phyloP scores from a whole-genome alignment of 1,284 basidiomycete species.

The Phenoliferia sp. region DNA sequence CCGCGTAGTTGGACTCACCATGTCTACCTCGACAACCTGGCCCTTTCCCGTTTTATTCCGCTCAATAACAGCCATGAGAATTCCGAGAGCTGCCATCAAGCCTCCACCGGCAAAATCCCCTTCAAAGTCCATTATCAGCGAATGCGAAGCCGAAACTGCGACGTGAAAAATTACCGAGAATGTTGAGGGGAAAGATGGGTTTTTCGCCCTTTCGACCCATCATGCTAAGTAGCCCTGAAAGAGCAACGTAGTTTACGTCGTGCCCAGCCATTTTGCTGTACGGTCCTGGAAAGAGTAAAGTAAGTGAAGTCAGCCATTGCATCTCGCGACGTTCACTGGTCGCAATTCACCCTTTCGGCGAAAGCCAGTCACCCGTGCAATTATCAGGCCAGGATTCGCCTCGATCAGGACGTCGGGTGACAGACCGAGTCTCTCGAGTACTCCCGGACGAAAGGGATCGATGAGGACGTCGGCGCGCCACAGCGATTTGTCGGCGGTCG shows the following conservation, averaged over 20 bases:
- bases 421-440: slow-evolving; percentile 69
- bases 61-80: slow-evolving; percentile 69
- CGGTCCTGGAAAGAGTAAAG: slow-evolving; percentile 4
- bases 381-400: slow-evolving; percentile 36
- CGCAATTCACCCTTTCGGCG: slow-evolving; percentile 34
- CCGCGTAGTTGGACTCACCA: slow-evolving; percentile 50
- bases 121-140: not conserved
- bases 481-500: not conserved
- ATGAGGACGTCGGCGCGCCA: slow-evolving; percentile 65
- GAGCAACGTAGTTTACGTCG: slow-evolving; percentile 80
- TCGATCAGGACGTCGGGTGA: slow-evolving; percentile 66
- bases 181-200: slow-evolving; percentile 67
- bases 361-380: slow-evolving; percentile 43
- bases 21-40: slow-evolving; percentile 70
- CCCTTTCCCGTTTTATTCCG: slow-evolving; percentile 58
- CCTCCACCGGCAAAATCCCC: slow-evolving; percentile 81
- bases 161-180: slow-evolving; percentile 45
- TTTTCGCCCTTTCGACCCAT: slow-evolving; percentile 48
- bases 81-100: slow-evolving; percentile 64
- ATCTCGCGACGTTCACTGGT: not conserved
- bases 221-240: slow-evolving; percentile 61
- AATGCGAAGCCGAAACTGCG: not conserved
- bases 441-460: slow-evolving; percentile 76
- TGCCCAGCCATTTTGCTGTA: slow-evolving; percentile 49
- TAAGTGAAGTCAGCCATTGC: not conserved